Evolutionary conservation across 2,329 filamentous ascomycete species (phyloP).

Genomic region (Diplocarpon mali): DNA sequence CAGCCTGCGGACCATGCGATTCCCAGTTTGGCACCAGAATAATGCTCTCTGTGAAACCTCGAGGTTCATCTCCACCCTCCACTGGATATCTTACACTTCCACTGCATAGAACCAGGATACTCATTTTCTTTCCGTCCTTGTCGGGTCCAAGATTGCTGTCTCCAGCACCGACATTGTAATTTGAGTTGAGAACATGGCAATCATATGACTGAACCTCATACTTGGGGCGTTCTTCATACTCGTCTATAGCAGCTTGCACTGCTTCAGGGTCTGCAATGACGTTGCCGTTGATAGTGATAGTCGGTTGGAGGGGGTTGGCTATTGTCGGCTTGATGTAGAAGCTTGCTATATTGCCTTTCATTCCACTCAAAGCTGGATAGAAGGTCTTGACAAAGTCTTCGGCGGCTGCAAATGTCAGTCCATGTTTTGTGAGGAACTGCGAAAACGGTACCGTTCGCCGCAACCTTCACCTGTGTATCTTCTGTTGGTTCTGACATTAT

Average conservation of each 20-base stretch:
- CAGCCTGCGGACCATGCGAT: constrained; percentile 39
- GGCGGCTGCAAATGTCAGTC: constrained; percentile 41
- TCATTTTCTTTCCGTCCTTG: constrained; percentile 49
- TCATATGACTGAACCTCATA: constrained; percentile 72
- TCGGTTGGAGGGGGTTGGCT: constrained; percentile 44
- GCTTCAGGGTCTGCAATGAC: constrained; percentile 48
- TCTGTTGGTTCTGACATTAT: constrained; percentile 35
- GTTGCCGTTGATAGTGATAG: constrained; percentile 74
- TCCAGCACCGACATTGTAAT: constrained; percentile 47
- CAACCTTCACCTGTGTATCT: constrained; percentile 31
- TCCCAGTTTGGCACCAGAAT: constrained; percentile 71
- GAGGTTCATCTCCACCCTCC: constrained; percentile 41
- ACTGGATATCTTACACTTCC: constrained; percentile 60
- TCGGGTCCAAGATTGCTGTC: constrained; percentile 32
- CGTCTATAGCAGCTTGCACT: constrained; percentile 57
- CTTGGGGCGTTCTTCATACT: constrained; percentile 45
- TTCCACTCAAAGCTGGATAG: constrained; percentile 60
- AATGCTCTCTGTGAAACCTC: constrained; percentile 70
- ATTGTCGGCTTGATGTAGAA: constrained; percentile 58
- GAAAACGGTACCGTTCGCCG: constrained; percentile 26
- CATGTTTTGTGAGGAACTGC: neutral
- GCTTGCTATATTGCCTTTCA: constrained; percentile 43
- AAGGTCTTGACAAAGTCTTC: constrained; percentile 62
- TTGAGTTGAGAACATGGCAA: constrained; percentile 65
- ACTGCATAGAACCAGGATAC: constrained; percentile 61